Conservation (phyloP, 2,329 filamentous ascomycete genomes). For the Phyllosticta capitalensis region DNA sequence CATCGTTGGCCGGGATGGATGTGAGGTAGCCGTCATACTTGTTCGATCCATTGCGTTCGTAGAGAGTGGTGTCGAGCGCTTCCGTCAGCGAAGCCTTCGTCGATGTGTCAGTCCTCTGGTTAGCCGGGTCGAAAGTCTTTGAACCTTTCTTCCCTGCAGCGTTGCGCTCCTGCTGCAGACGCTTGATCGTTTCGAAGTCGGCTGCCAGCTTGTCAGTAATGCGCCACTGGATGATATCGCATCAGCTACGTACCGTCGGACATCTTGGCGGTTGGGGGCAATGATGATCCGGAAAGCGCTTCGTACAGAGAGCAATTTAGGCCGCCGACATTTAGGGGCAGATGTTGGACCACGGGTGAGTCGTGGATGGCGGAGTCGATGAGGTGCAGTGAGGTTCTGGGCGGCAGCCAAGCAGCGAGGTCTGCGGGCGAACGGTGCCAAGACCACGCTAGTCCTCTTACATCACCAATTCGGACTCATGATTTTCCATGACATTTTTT, state of each 20-base stretch:
- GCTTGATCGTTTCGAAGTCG: conserved; percentile 80
- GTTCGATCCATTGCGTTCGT: conserved; percentile 67
- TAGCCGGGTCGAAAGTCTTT: conserved; percentile 66
- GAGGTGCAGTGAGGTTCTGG: not conserved
- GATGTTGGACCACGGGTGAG: not conserved
- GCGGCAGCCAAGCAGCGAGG: conserved; percentile 1
- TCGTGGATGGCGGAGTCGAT: not conserved
- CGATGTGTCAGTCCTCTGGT: conserved; percentile 72
- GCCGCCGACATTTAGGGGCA: conserved; percentile 9
- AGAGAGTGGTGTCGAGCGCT: conserved; percentile 77
- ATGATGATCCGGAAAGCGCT: conserved; percentile 7
- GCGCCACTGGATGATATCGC: not conserved
- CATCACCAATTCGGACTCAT: not conserved
- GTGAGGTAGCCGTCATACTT: conserved; percentile 85
- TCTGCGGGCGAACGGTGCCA: conserved; percentile 4
- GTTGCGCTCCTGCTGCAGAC: conserved; percentile 89
- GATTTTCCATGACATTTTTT: not conserved
- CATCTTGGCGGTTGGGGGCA: conserved; percentile 17
- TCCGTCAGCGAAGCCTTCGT: conserved; percentile 90
- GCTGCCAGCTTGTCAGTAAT: conserved; percentile 33
- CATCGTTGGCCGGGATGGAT: conserved; percentile 72
- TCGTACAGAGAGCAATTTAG: not conserved
- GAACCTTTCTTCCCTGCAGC: conserved; percentile 72
- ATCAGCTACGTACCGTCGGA: conserved; percentile 22
- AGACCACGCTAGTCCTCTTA: conserved; percentile 5